These are phyloP conservation scores for Wickerhamiella occidentalis DNA, from an alignment of 805 yeast species.

Conservation along the genomic window DNA sequence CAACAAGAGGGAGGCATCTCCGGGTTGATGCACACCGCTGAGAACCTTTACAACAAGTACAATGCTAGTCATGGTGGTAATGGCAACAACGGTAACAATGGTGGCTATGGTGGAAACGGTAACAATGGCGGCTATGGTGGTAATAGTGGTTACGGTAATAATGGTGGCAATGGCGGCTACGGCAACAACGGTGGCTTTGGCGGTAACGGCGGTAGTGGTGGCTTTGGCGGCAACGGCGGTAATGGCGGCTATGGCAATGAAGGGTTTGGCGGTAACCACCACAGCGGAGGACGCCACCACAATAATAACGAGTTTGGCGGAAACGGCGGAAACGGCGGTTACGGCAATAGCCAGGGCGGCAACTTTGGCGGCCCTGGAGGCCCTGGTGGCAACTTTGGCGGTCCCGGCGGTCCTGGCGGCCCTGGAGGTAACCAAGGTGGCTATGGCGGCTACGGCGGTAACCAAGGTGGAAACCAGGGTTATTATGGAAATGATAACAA, in stretches of 20 bases:
- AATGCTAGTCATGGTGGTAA: not conserved
- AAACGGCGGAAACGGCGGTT: constrained; percentile 24
- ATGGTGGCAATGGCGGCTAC: constrained; percentile 18
- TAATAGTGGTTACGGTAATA: constrained; percentile 1
- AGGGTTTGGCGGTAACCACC: constrained; percentile 4
- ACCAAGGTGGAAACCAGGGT: constrained; percentile 12
- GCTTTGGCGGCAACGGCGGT: not conserved
- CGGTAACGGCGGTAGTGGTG: not conserved
- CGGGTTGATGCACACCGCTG: constrained; percentile 6
- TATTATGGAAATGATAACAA: not conserved
- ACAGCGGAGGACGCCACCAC: constrained; percentile 17
- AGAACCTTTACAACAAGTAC: not conserved
- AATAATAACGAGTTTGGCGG: constrained; percentile 20
- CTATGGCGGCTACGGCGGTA: constrained; percentile 10
- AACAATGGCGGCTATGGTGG: not conserved
- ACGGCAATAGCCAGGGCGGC: constrained; percentile 9
- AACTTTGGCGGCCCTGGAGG: constrained; percentile 24
- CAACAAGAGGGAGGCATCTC: constrained; percentile 1
- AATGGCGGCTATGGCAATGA: constrained; percentile 3
- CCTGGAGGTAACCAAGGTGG: constrained; percentile 6
- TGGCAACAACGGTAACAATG: not conserved
- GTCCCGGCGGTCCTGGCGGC: not conserved
- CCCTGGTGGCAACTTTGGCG: constrained; percentile 9
- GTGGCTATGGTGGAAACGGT: not conserved
- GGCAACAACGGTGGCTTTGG: not conserved